Conservation (phyloP, 148 eudicot species). For the Linanthus parryae region DNA sequence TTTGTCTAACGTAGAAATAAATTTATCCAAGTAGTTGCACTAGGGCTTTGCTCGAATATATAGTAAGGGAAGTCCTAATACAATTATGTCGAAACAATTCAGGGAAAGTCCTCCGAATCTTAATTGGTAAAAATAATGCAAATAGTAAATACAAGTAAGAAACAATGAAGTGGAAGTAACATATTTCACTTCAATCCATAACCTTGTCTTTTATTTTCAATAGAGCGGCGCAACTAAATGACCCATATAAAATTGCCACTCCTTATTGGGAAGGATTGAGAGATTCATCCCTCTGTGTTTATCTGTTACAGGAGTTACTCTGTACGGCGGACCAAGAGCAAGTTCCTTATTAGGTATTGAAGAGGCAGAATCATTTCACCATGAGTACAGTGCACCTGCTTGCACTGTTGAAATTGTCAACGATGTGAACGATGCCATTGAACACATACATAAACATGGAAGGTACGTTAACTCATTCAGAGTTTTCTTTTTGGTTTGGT, state of each 20-base stretch:
- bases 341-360: slow-evolving; percentile 39
- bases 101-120: too few species aligned
- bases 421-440: slow-evolving; percentile 74
- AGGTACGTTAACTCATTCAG: slow-evolving; percentile 33
- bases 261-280: not conserved
- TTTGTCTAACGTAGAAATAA: too few species aligned
- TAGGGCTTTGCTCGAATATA: not conserved
- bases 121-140: too few species aligned
- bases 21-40: not conserved
- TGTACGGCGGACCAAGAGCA: slow-evolving; percentile 81
- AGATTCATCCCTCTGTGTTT: not conserved
- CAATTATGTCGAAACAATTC: too few species aligned
- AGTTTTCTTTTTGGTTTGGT: not conserved
- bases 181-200: too few species aligned
- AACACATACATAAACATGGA: slow-evolving; percentile 79
- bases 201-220: too few species aligned
- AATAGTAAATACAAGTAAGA: too few species aligned
- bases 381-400: slow-evolving; percentile 69
- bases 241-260: too few species aligned
- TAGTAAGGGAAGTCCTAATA: not conserved
- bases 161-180: too few species aligned
- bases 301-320: slow-evolving; percentile 58
- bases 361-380: slow-evolving; percentile 56
- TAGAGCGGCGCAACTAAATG: too few species aligned
- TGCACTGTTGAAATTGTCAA: slow-evolving; percentile 81